Conservation (phyloP, 371 early-diverging fungal species). For the Mortierella sp. region DNA sequence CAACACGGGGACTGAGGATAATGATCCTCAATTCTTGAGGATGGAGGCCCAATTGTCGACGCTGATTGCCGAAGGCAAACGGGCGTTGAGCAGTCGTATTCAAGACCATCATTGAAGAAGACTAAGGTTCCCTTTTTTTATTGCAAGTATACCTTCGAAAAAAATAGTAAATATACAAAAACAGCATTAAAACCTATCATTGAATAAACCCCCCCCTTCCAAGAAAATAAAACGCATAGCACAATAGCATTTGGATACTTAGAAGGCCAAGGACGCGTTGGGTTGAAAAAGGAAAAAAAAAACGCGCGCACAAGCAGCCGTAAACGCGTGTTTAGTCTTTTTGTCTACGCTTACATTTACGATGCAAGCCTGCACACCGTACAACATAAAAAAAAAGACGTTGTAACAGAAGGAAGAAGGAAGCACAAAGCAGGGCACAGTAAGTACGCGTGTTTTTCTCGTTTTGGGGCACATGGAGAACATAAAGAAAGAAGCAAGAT, state of each 20-base stretch:
- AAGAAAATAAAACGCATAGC: neutral
- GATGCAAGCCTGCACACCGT: no score
- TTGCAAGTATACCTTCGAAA: neutral
- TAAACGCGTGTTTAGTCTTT: neutral
- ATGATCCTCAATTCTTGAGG: slow-evolving; percentile 50
- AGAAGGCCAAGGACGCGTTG: no score
- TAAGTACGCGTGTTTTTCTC: no score
- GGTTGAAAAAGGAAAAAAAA: no score
- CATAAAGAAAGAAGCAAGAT: neutral
- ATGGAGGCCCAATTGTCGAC: slow-evolving; percentile 57
- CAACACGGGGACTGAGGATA: slow-evolving; percentile 49
- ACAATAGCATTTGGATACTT: no score
- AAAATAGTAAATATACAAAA: neutral
- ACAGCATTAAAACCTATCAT: neutral
- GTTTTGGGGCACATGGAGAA: no score
- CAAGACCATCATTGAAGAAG: slow-evolving; percentile 10
- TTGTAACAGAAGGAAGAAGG: neutral
- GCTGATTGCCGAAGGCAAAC: slow-evolving; percentile 54
- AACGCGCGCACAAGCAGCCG: no score
- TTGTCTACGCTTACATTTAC: neutral
- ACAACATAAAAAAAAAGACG: neutral
- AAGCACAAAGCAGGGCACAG: neutral
- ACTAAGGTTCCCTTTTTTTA: no score
- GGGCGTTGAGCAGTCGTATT: slow-evolving; percentile 44
- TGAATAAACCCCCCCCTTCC: neutral